Evolutionary conservation across 306 rosid genomes (phyloP).

Genomic region (Quercus suber): DNA sequence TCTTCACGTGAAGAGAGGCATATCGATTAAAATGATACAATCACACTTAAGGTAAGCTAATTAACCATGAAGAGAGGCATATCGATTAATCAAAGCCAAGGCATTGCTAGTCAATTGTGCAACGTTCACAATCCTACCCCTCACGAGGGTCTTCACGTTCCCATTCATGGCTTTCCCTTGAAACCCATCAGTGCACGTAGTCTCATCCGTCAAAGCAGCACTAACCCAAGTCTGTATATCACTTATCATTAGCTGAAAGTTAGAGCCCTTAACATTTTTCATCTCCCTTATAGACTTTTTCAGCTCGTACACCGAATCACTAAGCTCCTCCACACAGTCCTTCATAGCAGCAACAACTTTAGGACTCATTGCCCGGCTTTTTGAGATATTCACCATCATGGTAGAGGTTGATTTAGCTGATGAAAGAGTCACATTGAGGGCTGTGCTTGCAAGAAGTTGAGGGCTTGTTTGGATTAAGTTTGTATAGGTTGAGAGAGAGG

Average conservation of each 20-base stretch:
- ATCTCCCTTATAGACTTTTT: constrained; percentile 51
- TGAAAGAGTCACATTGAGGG: constrained; percentile 58
- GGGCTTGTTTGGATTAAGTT: constrained; percentile 48
- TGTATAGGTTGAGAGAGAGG: constrained; percentile 60
- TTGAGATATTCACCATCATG: constrained; percentile 31
- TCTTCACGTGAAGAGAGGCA: too few relatives aligned
- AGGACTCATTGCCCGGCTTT: constrained; percentile 31
- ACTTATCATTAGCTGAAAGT: constrained; percentile 37
- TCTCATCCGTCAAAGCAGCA: constrained; percentile 69
- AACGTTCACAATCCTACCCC: constrained; percentile 29
- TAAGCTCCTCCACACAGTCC: constrained; percentile 67
- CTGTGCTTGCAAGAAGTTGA: constrained; percentile 42
- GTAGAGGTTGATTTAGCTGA: constrained; percentile 42
- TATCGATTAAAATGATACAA: neutral
- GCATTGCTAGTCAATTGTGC: constrained; percentile 73
- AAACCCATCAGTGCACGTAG: constrained; percentile 67
- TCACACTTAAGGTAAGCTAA: neutral
- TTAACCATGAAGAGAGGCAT: constrained; percentile 30
- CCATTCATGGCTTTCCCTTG: constrained; percentile 24
- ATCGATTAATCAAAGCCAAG: constrained; percentile 68
- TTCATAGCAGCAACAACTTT: constrained; percentile 53
- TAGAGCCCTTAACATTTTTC: constrained; percentile 22
- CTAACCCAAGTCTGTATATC: constrained; percentile 81
- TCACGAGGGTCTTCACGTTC: constrained; percentile 35
- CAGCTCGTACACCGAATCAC: constrained; percentile 56